Conservation (phyloP, 2,329 filamentous ascomycete species). For the Fusarium succisae region DNA sequence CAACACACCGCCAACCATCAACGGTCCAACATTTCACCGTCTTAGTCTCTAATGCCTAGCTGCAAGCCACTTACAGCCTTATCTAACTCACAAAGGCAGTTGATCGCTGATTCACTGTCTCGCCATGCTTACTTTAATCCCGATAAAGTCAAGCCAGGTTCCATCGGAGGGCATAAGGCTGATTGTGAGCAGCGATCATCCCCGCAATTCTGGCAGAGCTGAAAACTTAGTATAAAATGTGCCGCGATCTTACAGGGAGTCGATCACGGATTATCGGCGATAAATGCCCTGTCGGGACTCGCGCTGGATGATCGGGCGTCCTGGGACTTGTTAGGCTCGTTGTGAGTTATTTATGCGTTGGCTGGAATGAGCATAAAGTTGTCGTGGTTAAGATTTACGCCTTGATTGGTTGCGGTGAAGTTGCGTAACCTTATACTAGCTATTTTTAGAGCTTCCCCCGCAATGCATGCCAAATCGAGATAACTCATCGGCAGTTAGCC, state of each 20-base stretch:
- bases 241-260: not conserved
- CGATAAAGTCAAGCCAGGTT: not conserved
- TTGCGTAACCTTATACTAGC: not conserved
- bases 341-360: not conserved
- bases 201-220: slow-evolving; percentile 5
- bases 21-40: slow-evolving; percentile 13
- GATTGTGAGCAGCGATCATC: not conserved
- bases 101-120: not conserved
- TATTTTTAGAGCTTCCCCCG: not conserved
- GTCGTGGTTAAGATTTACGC: not conserved
- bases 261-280: slow-evolving; percentile 3
- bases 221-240: slow-evolving; percentile 4
- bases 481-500: not conserved
- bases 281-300: not conserved
- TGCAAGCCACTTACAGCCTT: not conserved
- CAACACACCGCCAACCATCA: not conserved
- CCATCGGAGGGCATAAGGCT: slow-evolving; percentile 15
- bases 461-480: not conserved
- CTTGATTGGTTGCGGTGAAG: not conserved
- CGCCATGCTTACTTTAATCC: not conserved
- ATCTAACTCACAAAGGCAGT: not conserved
- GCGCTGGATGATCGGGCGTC: not conserved
- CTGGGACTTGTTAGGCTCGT: not conserved
- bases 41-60: not conserved
- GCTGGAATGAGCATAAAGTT: not conserved